A percentile compares a stretch with the other conserved stretches of the same genome.
Conservation (phyloP, 768 basidiomycete genomes). For the Dentipellis sp. region DNA sequence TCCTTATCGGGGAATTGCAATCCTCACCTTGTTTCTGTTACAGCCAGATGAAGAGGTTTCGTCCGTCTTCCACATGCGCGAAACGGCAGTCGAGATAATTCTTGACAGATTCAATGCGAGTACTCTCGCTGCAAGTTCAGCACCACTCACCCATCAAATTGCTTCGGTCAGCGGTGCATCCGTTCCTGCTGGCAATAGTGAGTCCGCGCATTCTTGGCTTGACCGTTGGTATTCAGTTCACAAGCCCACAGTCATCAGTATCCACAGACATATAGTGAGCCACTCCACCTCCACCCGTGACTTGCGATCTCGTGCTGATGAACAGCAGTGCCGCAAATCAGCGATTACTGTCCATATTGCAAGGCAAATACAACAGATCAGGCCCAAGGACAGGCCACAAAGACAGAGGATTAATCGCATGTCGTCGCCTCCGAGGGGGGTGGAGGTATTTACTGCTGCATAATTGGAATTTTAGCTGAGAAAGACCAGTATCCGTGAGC, state of each 20-base stretch:
- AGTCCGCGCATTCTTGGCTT: conserved; percentile 16
- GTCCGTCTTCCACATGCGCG: neutral
- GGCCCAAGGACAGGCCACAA: neutral
- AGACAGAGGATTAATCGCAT: neutral
- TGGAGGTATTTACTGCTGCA: neutral
- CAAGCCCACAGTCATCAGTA: neutral
- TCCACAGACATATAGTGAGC: neutral
- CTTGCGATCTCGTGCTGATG: neutral
- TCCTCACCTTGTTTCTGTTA: neutral
- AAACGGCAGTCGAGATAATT: neutral
- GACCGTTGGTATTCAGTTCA: neutral
- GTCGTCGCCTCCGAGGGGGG: neutral
- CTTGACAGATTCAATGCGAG: conserved; percentile 50
- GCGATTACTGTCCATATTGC: conserved; percentile 11
- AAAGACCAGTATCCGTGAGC: too few species aligned
- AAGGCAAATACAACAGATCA: neutral
- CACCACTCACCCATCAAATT: conserved; percentile 40
- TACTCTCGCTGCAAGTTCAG: conserved; percentile 56
- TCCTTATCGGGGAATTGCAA: neutral
- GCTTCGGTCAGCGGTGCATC: conserved; percentile 41
- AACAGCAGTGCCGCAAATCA: conserved; percentile 12
- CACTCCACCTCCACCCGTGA: neutral
- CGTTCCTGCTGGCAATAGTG: conserved; percentile 67
- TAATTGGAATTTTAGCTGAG: neutral
- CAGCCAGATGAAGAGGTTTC: neutral